Base-by-base conservation (phyloP, 148 eudicot species). In the Arctostaphylos glauca region DNA sequence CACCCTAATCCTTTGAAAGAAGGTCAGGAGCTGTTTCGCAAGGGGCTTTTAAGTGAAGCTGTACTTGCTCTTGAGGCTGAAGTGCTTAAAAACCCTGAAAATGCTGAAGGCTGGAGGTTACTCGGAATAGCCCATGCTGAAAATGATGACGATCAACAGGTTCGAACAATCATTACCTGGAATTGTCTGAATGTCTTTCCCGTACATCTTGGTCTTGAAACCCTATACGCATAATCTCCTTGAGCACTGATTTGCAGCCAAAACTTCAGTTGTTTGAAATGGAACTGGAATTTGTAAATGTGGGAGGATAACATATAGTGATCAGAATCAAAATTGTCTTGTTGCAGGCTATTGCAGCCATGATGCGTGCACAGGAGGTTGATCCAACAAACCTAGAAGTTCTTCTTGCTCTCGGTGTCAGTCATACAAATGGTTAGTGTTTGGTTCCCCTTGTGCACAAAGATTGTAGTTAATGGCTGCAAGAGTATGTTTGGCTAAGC, bases 81-180 rank as follows among this genome's bases (percentile, higher is more conserved):
- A 87, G 98, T 94, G 81, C 66, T 96, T 81, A 94, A 93, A 84
- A 93, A 93, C 84, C 95, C 99, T 81, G 96, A 90, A 41, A 94
- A 94, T 87, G 90, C 99, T 56, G 99, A 96, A 89, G 98, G 98
- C 56, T 96, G 99, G 99, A 92, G 98, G 88, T 88, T 96, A 86
- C 91, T 96, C 85, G 99, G 99, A 71, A 86, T 94, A 84, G 94
- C 98, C 68, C 94, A 96, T 90, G 99, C 99, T 25, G 99, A 96
- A 87, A 96, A 96, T 90, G 99, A 96, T 81, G 99, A 96, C 85
- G 98, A 96, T 86, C 98, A 96, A 85, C 99, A 96, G 97, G 99
- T 96, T 74, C 59, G 81, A 47, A 72, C 48, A 66, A 48, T 81
- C 31, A 48, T 55, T 84, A 53, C 80, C 58, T 74, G 8, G 54